phyloP scores from a whole-genome alignment of 148 eudicot genomes.

The Rhododendron griersonianum region DNA sequence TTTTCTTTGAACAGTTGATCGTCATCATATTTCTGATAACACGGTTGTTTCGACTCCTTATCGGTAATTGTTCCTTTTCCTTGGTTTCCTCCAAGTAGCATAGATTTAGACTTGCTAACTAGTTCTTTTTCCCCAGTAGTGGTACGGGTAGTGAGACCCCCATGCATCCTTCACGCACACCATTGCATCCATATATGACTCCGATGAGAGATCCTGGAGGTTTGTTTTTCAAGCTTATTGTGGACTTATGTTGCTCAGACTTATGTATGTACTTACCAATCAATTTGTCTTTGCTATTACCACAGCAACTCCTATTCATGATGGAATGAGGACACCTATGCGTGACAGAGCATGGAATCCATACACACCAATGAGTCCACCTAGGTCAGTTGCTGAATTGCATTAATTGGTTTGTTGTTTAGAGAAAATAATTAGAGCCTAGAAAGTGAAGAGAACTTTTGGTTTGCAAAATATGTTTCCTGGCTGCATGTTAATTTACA shows the following conservation, averaged over 20 bases:
- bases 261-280: not conserved
- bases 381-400: conserved; percentile 44
- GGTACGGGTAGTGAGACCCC: conserved; percentile 97
- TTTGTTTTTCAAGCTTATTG: conserved; percentile 20
- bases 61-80: conserved; percentile 38
- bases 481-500: not conserved
- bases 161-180: conserved; percentile 94
- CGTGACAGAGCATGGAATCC: conserved; percentile 99
- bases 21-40: conserved; percentile 68
- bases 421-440: not conserved
- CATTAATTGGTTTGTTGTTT: not conserved
- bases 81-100: conserved; percentile 1
- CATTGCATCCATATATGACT: conserved; percentile 88
- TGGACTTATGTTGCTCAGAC: not conserved
- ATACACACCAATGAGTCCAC: conserved; percentile 91
- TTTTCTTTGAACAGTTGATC: conserved; percentile 60
- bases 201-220: conserved; percentile 97
- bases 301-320: conserved; percentile 85
- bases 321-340: conserved; percentile 99
- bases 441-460: not conserved
- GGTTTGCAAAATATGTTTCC: not conserved
- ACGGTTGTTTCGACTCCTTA: conserved; percentile 69
- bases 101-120: not conserved
- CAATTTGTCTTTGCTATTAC: conserved; percentile 3
- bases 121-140: conserved; percentile 44